Conservation (phyloP, 2,329 filamentous ascomycete species). For the Xylariaceae sp. region DNA sequence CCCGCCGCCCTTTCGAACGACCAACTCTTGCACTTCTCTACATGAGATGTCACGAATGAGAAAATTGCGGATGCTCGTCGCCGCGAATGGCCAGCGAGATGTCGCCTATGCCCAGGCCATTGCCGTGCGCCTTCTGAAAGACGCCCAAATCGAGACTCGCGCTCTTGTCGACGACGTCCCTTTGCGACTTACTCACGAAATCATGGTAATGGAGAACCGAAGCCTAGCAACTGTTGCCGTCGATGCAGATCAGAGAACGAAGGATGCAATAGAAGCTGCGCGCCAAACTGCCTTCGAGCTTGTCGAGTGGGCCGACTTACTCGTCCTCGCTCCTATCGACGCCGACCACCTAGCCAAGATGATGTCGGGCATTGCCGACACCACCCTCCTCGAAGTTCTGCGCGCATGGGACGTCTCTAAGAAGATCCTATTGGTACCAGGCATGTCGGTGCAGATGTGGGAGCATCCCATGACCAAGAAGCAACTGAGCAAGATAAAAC, state of each 20-base stretch:
- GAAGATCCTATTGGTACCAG: conserved; percentile 82
- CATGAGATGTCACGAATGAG: conserved; percentile 49
- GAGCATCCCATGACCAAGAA: conserved; percentile 88
- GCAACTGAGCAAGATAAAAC: conserved; percentile 81
- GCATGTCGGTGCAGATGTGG: conserved; percentile 91
- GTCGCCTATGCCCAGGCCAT: conserved; percentile 71
- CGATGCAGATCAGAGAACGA: conserved; percentile 45
- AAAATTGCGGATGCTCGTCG: conserved; percentile 68
- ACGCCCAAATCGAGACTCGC: conserved; percentile 64
- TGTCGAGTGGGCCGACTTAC: conserved; percentile 85
- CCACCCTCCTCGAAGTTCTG: conserved; percentile 78
- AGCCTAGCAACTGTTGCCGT: conserved; percentile 47
- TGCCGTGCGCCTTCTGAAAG: conserved; percentile 71
- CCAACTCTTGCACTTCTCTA: conserved; percentile 43
- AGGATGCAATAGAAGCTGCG: conserved; percentile 58
- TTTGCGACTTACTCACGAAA: conserved; percentile 67
- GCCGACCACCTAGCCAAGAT: conserved; percentile 86
- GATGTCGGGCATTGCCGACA: conserved; percentile 83
- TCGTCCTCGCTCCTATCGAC: conserved; percentile 84
- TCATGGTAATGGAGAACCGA: conserved; percentile 65
- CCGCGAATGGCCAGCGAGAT: conserved; percentile 69
- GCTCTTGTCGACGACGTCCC: conserved; percentile 72
- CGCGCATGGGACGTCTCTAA: conserved; percentile 89
- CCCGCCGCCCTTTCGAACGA: conserved; percentile 25
- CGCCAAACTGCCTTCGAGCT: conserved; percentile 67